Conservation (phyloP, 257 asterid species). For the Striga asiatica region DNA sequence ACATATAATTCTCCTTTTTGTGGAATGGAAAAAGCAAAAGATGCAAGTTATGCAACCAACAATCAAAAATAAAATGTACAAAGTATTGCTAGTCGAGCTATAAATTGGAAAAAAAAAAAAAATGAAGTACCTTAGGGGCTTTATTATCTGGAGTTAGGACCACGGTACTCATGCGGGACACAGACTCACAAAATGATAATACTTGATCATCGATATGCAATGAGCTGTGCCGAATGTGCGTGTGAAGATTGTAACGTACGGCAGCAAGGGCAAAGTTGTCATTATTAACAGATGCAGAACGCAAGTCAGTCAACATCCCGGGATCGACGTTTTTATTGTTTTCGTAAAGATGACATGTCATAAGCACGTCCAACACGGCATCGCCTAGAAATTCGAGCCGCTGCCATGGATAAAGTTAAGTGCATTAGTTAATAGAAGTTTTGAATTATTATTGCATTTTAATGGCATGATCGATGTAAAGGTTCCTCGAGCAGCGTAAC, state of each 20-base stretch:
- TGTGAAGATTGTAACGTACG: slow-evolving; percentile 51
- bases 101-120: too few relatives aligned
- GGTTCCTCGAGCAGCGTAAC: too few relatives aligned
- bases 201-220: slow-evolving; percentile 38
- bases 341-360: slow-evolving; percentile 62
- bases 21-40: too few relatives aligned
- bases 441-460: too few relatives aligned
- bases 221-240: slow-evolving; percentile 66
- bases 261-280: slow-evolving; percentile 81
- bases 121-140: slow-evolving; percentile 64
- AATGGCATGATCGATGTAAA: too few relatives aligned
- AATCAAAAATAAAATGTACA: not conserved
- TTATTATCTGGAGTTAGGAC: slow-evolving; percentile 39
- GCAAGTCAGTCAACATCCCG: slow-evolving; percentile 86
- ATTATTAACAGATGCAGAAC: slow-evolving; percentile 84
- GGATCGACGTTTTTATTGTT: slow-evolving; percentile 72
- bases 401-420: slow-evolving; percentile 29
- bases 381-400: slow-evolving; percentile 98
- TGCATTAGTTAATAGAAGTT: too few relatives aligned
- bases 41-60: too few relatives aligned
- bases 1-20: too few relatives aligned
- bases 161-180: slow-evolving; percentile 30
- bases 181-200: slow-evolving; percentile 37
- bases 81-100: not conserved
- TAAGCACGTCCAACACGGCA: slow-evolving; percentile 77